phyloP scores from a whole-genome alignment of 306 rosid genomes.

The Styphnolobium japonicum region DNA sequence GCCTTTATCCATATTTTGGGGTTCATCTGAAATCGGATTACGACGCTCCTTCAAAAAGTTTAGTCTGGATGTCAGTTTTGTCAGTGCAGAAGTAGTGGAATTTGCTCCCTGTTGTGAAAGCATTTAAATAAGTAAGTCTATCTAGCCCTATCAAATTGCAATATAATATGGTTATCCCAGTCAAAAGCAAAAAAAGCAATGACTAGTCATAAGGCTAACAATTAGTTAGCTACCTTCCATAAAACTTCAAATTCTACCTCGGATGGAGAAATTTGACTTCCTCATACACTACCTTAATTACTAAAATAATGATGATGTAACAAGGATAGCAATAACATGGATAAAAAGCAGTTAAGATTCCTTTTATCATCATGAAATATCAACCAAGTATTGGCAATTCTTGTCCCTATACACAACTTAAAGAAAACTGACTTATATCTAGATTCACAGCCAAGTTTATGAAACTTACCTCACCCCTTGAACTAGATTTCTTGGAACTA shows the following conservation, averaged over 20 bases:
- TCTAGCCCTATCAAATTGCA: not conserved
- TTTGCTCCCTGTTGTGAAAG: slow-evolving; percentile 41
- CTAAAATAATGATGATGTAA: not conserved
- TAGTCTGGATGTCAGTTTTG: slow-evolving; percentile 61
- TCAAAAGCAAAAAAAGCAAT: not conserved
- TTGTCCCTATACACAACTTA: not conserved
- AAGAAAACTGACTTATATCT: not conserved
- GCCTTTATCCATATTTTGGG: slow-evolving; percentile 14
- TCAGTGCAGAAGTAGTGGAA: slow-evolving; percentile 45
- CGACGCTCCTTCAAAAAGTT: slow-evolving; percentile 75
- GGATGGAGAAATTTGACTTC: not conserved
- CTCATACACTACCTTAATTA: not conserved
- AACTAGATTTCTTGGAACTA: slow-evolving; percentile 46
- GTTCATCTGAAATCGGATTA: slow-evolving; percentile 27
- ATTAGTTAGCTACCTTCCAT: not conserved
- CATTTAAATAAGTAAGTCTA: not conserved
- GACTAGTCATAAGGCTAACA: not conserved
- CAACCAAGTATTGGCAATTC: not conserved
- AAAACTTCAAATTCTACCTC: not conserved
- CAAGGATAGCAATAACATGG: not conserved
- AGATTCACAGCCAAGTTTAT: slow-evolving; percentile 3
- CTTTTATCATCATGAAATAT: not conserved
- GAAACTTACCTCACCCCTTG: slow-evolving; percentile 70
- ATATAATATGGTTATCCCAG: not conserved
- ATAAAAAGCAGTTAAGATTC: not conserved